Base-by-base conservation (phyloP, 2,329 filamentous ascomycete genomes). In the Macroventuria anomochaeta region DNA sequence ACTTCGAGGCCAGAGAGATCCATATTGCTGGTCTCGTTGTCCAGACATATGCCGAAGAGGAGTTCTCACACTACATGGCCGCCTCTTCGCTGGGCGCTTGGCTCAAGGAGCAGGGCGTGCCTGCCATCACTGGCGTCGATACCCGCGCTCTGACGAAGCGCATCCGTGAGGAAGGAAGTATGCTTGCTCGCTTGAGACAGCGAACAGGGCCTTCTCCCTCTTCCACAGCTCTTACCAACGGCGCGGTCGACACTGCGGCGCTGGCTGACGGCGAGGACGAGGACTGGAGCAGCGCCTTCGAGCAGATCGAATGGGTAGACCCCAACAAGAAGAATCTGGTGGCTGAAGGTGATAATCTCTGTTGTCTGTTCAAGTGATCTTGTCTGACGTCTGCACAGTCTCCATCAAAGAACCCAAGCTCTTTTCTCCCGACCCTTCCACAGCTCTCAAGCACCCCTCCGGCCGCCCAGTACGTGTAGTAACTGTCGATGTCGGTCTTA, bases 401-500 rank as follows among this genome's bases (percentile, higher is more conserved):
- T 99, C 95, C 57, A 90, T 92, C 76, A 89, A 89, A 76, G 80
- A 88, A 61, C 91, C 93, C 52, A 93, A 91, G 75, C 83, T 96
- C 52, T 97, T 93, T 79, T 86, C 87, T 66, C 92, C 93, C 47
- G 85, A 86, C 60, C 78, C 86, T 28, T 83, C 86, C 53, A 84
- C 82, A 67, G 86, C 88, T 59, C 84, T 96, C 67, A 88, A 90
- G 77, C 92, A 96, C 77, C 89, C 93, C 33, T 96, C 91, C 51
- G 95, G 93, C 58, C 89, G 93, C 66, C 83, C 88, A 42, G 83
- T 97, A 54, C 90, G 93, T 72, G 88, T 99, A 57, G 82, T 97
- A 43, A 96, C 92, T 74, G 85, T 99, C 65, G 95, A 99, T 79
- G 93, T 99, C 65, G 95, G 95, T 75, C 88, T 97, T 82, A 99